Evolutionary conservation across 2,329 filamentous ascomycete genomes (phyloP), one percentile per base, ranked within the genome.

Genomic region (Epichloe typhina): DNA sequence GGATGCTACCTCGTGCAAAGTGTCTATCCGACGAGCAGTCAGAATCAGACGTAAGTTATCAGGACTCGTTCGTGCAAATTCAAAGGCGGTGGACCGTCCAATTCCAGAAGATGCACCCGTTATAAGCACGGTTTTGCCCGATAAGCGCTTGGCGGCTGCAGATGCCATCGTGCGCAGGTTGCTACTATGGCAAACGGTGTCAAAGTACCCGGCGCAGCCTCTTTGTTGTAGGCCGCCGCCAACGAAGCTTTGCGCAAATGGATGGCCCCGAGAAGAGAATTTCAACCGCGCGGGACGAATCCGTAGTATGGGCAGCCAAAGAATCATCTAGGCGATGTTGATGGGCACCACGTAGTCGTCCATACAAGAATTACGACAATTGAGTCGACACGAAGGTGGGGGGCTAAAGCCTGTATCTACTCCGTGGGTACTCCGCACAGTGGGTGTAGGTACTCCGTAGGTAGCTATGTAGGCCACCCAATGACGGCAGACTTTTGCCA

Each of bases 91-190:
- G 59, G 78, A 80, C 51, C 77, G 80, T 23, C 93, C 93, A 67
- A 98, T 97, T 55, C 93, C 93, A 19, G 88, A 94, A 4, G 86
- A 93, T 35, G 93, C 93, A 51, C 93, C 93, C 5, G 93, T 97
- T 56, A 98, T 79, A 52, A 97, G 69, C 53, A 97, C 75, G 5
- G 89, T 97, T 73, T 97, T 97, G 77, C 89, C 89, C 62, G 85
- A 78, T 54, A 98, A 86, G 72, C 91, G 89, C 67, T 88, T 85
- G 56, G 77, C 77, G 70, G 86, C 82, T 62, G 84, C 81, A 39
- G 75, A 69, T 38, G 70, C 63, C 73, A 53, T 53, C 3, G 42
- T 26, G 12, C 35, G 40, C 23, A 35, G 19, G 33, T n/a, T 17
- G 47, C 31, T 37, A 17, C 21, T n/a, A 12, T 43, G 19, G 9